These are phyloP conservation scores for Dacryopinax primogenitus DNA, from an alignment of 768 basidiomycete species.

Conservation along the genomic window DNA sequence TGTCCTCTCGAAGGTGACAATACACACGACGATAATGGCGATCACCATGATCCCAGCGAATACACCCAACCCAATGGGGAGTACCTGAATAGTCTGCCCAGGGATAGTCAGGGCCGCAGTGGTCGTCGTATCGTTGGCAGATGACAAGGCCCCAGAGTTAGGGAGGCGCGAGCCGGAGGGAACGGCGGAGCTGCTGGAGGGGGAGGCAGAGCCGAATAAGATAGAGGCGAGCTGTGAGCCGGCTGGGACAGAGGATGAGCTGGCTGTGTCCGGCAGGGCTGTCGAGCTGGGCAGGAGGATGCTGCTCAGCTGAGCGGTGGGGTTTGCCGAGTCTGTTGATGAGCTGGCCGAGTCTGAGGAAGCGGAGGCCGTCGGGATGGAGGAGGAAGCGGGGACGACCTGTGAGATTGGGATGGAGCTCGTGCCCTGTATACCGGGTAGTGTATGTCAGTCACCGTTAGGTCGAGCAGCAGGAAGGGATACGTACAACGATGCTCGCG, in stretches of 20 bases:
- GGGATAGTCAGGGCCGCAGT: conserved; percentile 46
- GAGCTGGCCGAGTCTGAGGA: neutral
- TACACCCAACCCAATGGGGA: conserved; percentile 71
- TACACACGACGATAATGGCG: conserved; percentile 62
- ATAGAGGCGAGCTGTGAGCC: conserved; percentile 1
- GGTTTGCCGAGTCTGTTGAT: neutral
- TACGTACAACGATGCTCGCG: neutral
- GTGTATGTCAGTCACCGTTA: neutral
- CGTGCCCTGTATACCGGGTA: neutral
- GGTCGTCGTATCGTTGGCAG: conserved; percentile 17
- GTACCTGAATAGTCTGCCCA: conserved; percentile 57
- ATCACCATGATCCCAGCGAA: conserved; percentile 79
- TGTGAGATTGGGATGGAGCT: neutral
- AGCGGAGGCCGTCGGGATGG: neutral
- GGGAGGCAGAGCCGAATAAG: neutral
- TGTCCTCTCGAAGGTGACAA: conserved; percentile 79
- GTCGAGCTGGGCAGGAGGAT: neutral
- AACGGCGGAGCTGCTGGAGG: neutral
- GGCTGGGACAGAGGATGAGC: neutral
- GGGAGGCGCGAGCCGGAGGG: neutral
- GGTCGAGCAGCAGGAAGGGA: neutral
- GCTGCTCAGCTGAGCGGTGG: neutral
- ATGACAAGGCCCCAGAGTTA: neutral
- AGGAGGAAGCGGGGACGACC: too few species aligned
- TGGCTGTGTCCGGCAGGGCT: too few species aligned